Evolutionary conservation across 2,329 filamentous ascomycete genomes (phyloP).

Genomic region (Scedosporium boydii): DNA sequence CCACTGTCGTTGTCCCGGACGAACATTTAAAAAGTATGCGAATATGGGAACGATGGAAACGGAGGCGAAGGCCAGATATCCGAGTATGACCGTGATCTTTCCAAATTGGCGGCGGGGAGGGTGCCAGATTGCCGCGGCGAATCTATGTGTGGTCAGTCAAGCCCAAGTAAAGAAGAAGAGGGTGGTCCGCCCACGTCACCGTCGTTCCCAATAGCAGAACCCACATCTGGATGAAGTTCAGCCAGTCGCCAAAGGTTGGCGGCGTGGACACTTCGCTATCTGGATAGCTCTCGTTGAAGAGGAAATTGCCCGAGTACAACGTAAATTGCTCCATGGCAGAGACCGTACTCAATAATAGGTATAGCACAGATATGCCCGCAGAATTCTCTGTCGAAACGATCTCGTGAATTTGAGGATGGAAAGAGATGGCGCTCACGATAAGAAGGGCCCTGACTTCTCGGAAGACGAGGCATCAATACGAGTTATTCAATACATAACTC

Average conservation of each 20-base stretch:
- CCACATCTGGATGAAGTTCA: neutral
- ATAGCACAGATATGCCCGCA: neutral
- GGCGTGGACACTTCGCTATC: neutral
- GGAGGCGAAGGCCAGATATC: neutral
- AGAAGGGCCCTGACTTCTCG: neutral
- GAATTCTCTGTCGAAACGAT: neutral
- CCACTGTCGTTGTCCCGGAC: neutral
- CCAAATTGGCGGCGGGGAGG: neutral
- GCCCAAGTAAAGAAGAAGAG: neutral
- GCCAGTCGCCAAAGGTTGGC: neutral
- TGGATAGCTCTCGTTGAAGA: neutral
- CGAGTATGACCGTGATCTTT: neutral
- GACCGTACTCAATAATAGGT: neutral
- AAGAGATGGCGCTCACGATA: neutral
- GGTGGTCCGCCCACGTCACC: neutral
- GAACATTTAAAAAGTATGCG: neutral
- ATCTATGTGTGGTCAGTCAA: neutral
- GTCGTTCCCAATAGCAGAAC: neutral
- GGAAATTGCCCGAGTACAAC: neutral
- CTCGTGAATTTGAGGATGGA: neutral
- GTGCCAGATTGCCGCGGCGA: neutral
- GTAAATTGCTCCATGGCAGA: neutral
- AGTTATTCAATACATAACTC: too few relatives aligned
- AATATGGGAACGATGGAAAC: neutral
- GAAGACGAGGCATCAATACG: too few relatives aligned